These are phyloP conservation scores for Quercus gilva DNA, from an alignment of 306 rosid species.

Conservation along the genomic window DNA sequence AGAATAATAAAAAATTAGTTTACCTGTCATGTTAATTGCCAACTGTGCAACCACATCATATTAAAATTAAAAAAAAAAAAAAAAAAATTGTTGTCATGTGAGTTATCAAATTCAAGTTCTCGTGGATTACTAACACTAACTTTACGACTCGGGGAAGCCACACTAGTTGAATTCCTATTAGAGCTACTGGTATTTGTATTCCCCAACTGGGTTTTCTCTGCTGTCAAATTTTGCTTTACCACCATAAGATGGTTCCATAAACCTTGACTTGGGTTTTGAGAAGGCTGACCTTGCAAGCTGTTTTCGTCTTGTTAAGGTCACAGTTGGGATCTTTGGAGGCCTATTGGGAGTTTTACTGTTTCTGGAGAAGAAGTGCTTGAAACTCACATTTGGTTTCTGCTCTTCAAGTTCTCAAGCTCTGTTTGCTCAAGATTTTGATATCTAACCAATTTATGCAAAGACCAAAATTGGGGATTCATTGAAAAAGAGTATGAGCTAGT, in stretches of 20 bases:
- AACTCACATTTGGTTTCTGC: not conserved
- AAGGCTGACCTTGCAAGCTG: conserved; percentile 43
- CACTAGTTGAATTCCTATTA: conserved; percentile 24
- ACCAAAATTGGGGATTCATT: conserved; percentile 24
- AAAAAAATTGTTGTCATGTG: too few species aligned
- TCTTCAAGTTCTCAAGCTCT: not conserved
- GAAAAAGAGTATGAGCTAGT: conserved; percentile 24
- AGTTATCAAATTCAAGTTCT: too few species aligned
- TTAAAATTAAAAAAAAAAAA: too few species aligned
- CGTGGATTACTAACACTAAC: not conserved
- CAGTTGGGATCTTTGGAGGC: too few species aligned
- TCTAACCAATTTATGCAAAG: conserved; percentile 18
- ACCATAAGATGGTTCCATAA: conserved; percentile 42
- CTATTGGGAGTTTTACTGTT: not conserved
- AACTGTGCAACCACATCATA: too few species aligned
- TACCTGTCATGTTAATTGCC: too few species aligned
- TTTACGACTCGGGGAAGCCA: conserved; percentile 31
- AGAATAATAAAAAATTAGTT: too few species aligned
- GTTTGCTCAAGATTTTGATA: conserved; percentile 27
- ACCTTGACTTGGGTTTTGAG: conserved; percentile 63
- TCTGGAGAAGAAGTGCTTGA: conserved; percentile 28
- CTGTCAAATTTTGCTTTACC: conserved; percentile 13
- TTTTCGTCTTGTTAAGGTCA: conserved; percentile 9
- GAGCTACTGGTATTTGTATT: conserved; percentile 11
- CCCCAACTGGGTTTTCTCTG: conserved; percentile 21